Percentiles rank a stretch among this genome's conserved stretches.
Conservation (phyloP, 495 filamentous ascomycete species). For the Penicillium simplicissimum region DNA sequence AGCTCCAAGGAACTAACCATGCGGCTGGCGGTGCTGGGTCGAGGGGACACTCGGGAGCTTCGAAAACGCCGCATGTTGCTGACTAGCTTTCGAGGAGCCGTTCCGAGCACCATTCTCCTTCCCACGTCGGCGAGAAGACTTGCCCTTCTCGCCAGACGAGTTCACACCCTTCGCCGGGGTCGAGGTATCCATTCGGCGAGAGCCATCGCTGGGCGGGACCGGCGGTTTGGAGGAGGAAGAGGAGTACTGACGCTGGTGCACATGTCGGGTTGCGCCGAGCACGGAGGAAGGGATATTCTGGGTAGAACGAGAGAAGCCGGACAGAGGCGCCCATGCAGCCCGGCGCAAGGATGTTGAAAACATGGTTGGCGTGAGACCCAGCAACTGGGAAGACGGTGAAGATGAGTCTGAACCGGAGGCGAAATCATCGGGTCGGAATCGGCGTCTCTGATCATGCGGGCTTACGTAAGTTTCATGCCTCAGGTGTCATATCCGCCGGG, state of each 20-base stretch:
- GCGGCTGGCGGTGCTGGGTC: slow-evolving; percentile 73
- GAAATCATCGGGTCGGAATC: slow-evolving; percentile 45
- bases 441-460: slow-evolving; percentile 45
- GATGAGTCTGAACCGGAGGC: slow-evolving; percentile 39
- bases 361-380: slow-evolving; percentile 42
- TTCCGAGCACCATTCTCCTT: slow-evolving; percentile 41
- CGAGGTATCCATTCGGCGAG: slow-evolving; percentile 42
- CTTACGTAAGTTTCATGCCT: slow-evolving; percentile 38
- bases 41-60: slow-evolving; percentile 81
- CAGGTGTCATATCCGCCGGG: slow-evolving; percentile 7
- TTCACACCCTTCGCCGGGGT: slow-evolving; percentile 45
- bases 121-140: slow-evolving; percentile 38
- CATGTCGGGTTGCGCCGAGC: slow-evolving; percentile 34
- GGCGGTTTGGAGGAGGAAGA: slow-evolving; percentile 54
- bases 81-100: slow-evolving; percentile 39
- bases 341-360: slow-evolving; percentile 52
- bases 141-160: slow-evolving; percentile 39
- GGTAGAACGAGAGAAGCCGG: slow-evolving; percentile 36
- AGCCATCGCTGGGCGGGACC: slow-evolving; percentile 48
- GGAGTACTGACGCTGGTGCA: slow-evolving; percentile 56
- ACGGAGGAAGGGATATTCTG: slow-evolving; percentile 36
- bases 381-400: slow-evolving; percentile 28
- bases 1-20: slow-evolving; percentile 54
- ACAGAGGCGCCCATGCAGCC: slow-evolving; percentile 46
- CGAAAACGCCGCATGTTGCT: slow-evolving; percentile 45